A percentile compares a stretch with the other conserved stretches of the same genome.
Evolutionary conservation across 2,329 filamentous ascomycete genomes (phyloP).

Genomic region (Fusarium austroafricanum): DNA sequence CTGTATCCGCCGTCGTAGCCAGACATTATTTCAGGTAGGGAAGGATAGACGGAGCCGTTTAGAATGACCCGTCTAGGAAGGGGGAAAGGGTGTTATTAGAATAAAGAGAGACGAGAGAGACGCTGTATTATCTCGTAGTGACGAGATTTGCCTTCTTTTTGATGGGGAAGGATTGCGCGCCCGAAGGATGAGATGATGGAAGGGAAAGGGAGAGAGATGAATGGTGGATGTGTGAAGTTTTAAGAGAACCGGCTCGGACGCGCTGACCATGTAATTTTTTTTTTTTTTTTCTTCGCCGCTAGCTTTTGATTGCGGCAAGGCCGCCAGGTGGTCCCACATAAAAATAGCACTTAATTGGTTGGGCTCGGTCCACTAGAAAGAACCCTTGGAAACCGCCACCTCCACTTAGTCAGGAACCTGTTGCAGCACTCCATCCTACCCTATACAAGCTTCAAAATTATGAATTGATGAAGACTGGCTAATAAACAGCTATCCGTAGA

Average conservation of each 20-base stretch:
- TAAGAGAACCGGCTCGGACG: conserved; percentile 39
- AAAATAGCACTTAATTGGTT: neutral
- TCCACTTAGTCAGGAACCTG: conserved; percentile 21
- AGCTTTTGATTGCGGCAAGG: conserved; percentile 42
- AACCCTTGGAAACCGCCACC: conserved; percentile 30
- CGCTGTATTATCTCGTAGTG: conserved; percentile 34
- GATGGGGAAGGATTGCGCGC: conserved; percentile 47
- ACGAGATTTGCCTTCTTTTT: conserved; percentile 39
- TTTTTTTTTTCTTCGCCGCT: conserved; percentile 47
- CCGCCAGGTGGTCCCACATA: conserved; percentile 22
- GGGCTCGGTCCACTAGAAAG: neutral
- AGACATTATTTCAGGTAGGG: conserved; percentile 55
- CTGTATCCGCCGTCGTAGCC: conserved; percentile 50
- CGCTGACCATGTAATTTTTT: conserved; percentile 37
- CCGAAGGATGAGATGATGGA: conserved; percentile 45
- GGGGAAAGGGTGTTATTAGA: conserved; percentile 18
- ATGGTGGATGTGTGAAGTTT: conserved; percentile 45
- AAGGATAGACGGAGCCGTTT: conserved; percentile 28
- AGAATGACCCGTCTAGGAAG: conserved; percentile 27
- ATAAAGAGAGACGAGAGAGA: conserved; percentile 39
- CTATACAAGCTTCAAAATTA: neutral
- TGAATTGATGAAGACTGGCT: neutral
- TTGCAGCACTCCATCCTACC: neutral
- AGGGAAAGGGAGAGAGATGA: conserved; percentile 35
- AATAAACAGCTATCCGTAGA: too few relatives aligned